phyloP scores from a whole-genome alignment of 331 rosid genomes.

The Rosa hybrid region DNA sequence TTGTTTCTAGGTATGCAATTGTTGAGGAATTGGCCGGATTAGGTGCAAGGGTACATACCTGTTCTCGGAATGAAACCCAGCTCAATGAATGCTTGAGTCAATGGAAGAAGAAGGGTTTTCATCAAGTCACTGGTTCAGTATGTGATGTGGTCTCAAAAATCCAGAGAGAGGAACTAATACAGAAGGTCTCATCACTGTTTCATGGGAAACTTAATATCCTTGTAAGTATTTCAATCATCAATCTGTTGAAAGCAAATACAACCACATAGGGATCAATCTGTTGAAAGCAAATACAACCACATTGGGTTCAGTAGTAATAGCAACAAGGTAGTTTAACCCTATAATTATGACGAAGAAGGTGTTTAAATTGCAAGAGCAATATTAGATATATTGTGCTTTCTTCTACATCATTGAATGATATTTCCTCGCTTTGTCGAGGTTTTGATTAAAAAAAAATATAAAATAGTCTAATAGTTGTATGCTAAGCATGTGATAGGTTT shows the following conservation, averaged over 20 bases:
- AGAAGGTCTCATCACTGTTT: conserved; percentile 39
- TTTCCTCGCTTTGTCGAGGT: no score
- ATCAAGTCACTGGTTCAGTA: conserved; percentile 45
- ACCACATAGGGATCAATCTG: background rate
- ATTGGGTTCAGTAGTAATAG: no score
- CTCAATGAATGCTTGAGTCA: conserved; percentile 33
- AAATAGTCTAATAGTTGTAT: no score
- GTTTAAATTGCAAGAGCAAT: no score
- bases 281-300: background rate
- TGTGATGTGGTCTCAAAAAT: conserved; percentile 35
- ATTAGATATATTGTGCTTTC: no score
- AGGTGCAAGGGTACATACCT: conserved; percentile 47
- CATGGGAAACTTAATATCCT: conserved; percentile 51
- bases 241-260: background rate
- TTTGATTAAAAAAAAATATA: no score
- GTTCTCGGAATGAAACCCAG: conserved; percentile 41
- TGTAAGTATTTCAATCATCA: conserved; percentile 27
- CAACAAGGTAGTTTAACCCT: no score
- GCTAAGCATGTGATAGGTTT: no score
- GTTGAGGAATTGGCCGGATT: conserved; percentile 50
- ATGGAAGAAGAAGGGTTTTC: conserved; percentile 45
- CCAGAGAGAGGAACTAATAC: conserved; percentile 31
- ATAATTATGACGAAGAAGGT: no score
- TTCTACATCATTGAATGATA: no score
- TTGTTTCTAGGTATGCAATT: conserved; percentile 29